These are phyloP conservation scores for Xylariales sp. DNA, from an alignment of 2,329 filamentous ascomycete genomes.

Conservation along the genomic window DNA sequence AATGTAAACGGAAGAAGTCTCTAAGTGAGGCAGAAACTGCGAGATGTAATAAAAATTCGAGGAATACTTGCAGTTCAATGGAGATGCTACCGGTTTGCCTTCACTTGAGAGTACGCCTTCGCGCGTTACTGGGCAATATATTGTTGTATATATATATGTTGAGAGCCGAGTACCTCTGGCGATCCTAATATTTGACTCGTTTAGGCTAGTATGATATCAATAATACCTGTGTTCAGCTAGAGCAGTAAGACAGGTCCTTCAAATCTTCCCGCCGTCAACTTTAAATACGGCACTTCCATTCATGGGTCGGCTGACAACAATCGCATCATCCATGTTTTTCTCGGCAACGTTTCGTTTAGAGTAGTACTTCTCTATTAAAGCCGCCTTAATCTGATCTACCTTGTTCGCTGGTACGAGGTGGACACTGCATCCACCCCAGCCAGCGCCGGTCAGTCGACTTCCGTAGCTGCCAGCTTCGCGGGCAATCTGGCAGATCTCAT, in stretches of 20 bases:
- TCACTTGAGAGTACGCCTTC: not conserved
- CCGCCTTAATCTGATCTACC: constrained; percentile 80
- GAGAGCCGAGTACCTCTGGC: not conserved
- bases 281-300: constrained; percentile 72
- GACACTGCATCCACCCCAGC: constrained; percentile 96
- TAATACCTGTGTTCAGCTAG: not conserved
- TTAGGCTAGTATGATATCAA: not conserved
- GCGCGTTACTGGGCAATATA: not conserved
- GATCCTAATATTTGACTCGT: not conserved
- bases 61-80: not conserved
- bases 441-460: constrained; percentile 88
- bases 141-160: constrained; percentile 10
- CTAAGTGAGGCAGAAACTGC: not conserved
- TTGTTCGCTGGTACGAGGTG: constrained; percentile 89
- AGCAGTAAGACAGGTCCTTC: not conserved
- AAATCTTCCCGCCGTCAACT: constrained; percentile 49
- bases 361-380: constrained; percentile 87
- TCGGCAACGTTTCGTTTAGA: constrained; percentile 71
- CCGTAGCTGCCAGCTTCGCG: constrained; percentile 83
- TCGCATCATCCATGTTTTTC: constrained; percentile 80
- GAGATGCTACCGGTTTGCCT: not conserved
- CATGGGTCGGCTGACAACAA: constrained; percentile 90
- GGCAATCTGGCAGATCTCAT: constrained; percentile 85
- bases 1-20: not conserved
- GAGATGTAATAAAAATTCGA: not conserved